Evolutionary conservation across 352 stramenopile species (phyloP), one percentile per base, ranked within the genome.

Genomic region (Plasmopara muralis): DNA sequence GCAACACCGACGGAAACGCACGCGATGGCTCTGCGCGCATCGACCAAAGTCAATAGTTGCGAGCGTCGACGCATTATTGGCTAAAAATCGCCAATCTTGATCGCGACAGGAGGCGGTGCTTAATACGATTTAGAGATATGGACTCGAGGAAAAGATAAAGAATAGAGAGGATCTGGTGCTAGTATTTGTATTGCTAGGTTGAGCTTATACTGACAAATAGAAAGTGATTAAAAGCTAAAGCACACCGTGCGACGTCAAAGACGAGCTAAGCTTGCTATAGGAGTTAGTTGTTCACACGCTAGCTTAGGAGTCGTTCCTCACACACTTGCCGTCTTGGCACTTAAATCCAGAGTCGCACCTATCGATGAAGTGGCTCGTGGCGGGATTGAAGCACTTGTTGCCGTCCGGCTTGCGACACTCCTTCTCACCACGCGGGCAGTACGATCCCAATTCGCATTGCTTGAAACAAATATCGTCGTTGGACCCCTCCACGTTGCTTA

Each of bases 21-120:
- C 66, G 50, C 73, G 62, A 60, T 81, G 70, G 70, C 65, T 81
- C 12, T 81, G 70, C 16, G 38, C 60, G 34, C 47, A 75, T 51
- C 59, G 53, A 28, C 31, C 10, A 12, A 35, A 1, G 1, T 4
- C 6, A 35, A 12, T 35, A 12, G 10, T 8, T 12, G n/a, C n/a
- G n/a, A n/a, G n/a, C n/a, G n/a, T n/a, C n/a, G 6, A 8, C 31
- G 5, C 31, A 5, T 4, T 2, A 12, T 35, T 35, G 10, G 7
- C 6, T 35, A 8, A 35, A 35, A 35, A 35, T 12, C 10, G 31
- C 6, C 31, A 35, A 25, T 25, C 3, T 25, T 25, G 3, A 25
- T 25, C 20, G 20, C 20, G 20, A 25, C 20, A 25, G 20, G n/a
- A n/a, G n/a, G 20, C 3, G 20, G 20, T 25, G 20, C 20, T 25